These are phyloP conservation scores for Gossypium lobatum DNA, from an alignment of 441 rosid species.

Conservation along the genomic window DNA sequence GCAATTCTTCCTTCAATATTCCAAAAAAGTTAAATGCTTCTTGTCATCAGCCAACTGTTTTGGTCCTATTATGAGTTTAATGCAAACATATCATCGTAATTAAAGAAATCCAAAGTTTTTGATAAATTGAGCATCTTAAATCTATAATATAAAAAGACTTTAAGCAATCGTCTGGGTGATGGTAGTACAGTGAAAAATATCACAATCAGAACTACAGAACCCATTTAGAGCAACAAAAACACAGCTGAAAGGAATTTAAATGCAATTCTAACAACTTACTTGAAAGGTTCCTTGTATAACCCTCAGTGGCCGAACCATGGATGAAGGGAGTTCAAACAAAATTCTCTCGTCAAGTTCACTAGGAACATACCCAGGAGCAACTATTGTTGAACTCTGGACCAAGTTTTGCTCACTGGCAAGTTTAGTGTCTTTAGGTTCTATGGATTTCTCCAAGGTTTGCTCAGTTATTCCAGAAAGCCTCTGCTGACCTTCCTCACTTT, in stretches of 20 bases:
- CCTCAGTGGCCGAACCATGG: conserved; percentile 93
- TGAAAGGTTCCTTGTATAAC: conserved; percentile 92
- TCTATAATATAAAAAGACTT: not conserved
- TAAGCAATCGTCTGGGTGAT: not conserved
- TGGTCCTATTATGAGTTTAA: not conserved
- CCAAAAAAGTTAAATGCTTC: not conserved
- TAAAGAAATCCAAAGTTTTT: conserved; percentile 5
- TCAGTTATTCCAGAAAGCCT: conserved; percentile 43
- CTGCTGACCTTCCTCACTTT: conserved; percentile 36
- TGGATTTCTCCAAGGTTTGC: conserved; percentile 41
- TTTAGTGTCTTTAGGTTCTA: conserved; percentile 45
- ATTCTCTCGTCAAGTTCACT: conserved; percentile 90
- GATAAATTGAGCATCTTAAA: conserved; percentile 7
- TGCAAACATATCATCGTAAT: not conserved
- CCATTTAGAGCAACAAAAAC: conserved; percentile 7
- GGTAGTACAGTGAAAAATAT: not conserved
- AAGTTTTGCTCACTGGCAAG: conserved; percentile 45
- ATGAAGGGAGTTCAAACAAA: conserved; percentile 85
- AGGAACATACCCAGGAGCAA: conserved; percentile 85
- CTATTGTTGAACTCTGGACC: conserved; percentile 51
- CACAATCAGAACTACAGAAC: conserved; percentile 2
- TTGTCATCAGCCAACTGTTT: not conserved
- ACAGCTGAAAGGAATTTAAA: not conserved
- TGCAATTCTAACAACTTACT: conserved; percentile 37
- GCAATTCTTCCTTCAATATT: not conserved